Percentiles rank a stretch among this genome's conserved stretches.
phyloP scores from a whole-genome alignment of 768 basidiomycete species.

The Lactifluus hygrophoroides region DNA sequence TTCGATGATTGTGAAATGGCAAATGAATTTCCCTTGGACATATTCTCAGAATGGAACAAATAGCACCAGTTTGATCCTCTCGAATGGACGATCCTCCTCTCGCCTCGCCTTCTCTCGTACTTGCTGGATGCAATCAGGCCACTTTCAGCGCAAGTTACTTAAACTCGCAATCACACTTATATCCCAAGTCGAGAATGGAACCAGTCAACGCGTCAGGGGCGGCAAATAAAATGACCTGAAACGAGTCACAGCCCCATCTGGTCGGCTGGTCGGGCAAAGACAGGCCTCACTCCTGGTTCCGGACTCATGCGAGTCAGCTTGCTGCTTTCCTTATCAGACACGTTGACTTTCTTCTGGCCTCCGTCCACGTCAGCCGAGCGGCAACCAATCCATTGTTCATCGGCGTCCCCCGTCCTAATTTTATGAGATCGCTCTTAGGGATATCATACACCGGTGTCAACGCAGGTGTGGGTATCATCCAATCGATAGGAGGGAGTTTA shows the following conservation, averaged over 20 bases:
- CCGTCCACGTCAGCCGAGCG: neutral
- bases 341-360: neutral
- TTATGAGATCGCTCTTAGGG: neutral
- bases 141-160: neutral
- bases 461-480: neutral
- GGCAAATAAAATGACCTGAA: neutral
- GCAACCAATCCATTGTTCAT: neutral
- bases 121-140: neutral
- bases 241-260: slow-evolving; percentile 5
- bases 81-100: neutral
- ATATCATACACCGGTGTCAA: neutral
- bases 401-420: neutral
- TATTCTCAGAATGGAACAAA: slow-evolving; percentile 11
- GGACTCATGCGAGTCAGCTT: slow-evolving; percentile 6
- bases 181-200: neutral
- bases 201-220: neutral
- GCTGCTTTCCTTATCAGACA: too few species aligned
- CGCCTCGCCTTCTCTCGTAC: neutral
- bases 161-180: neutral
- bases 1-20: neutral
- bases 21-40: neutral
- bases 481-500: neutral
- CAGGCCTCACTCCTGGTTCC: neutral
- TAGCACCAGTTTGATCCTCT: neutral
- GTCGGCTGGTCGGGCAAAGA: neutral